phyloP scores from a whole-genome alignment of 2,329 filamentous ascomycete genomes.

The Colletotrichum tropicicola region DNA sequence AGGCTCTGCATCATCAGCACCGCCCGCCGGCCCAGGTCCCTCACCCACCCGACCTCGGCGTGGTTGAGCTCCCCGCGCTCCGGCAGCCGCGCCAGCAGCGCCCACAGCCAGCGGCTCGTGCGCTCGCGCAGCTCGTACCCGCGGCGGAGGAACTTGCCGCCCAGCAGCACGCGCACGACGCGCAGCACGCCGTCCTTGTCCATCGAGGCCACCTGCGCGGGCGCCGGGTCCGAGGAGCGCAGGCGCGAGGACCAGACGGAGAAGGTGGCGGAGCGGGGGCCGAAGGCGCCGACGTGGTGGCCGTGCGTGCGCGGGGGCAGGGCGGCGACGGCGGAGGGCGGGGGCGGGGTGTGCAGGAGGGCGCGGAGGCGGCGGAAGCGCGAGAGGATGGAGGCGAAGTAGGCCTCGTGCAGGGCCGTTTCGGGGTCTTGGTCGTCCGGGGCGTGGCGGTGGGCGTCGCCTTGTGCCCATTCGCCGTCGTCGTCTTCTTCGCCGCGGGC shows the following conservation, averaged over 20 bases:
- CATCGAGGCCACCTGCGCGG: constrained; percentile 70
- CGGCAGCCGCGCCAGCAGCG: constrained; percentile 78
- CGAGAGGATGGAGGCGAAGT: constrained; percentile 71
- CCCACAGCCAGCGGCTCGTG: constrained; percentile 87
- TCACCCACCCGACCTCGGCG: constrained; percentile 77
- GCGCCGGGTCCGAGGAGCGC: constrained; percentile 62
- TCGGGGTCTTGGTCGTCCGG: constrained; percentile 41
- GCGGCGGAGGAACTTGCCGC: constrained; percentile 69
- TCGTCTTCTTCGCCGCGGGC: constrained; percentile 37
- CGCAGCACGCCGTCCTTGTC: constrained; percentile 72
- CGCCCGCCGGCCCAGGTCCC: constrained; percentile 83
- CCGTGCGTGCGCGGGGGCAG: constrained; percentile 65
- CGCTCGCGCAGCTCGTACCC: constrained; percentile 68
- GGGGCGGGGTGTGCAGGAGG: constrained; percentile 65
- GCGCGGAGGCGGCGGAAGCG: constrained; percentile 74
- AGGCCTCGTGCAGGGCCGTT: constrained; percentile 67
- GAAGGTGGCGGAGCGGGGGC: constrained; percentile 57
- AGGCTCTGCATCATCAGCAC: constrained; percentile 66
- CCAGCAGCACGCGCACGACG: constrained; percentile 73
- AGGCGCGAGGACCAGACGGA: constrained; percentile 62
- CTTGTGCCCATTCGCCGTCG: constrained; percentile 33
- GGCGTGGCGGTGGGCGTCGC: too few species aligned
- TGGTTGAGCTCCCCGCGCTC: constrained; percentile 80
- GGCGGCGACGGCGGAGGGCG: constrained; percentile 57
- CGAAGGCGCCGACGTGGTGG: constrained; percentile 63